Base-by-base conservation (phyloP, 1,284 basidiomycete species). In the Caloboletus inedulis region DNA sequence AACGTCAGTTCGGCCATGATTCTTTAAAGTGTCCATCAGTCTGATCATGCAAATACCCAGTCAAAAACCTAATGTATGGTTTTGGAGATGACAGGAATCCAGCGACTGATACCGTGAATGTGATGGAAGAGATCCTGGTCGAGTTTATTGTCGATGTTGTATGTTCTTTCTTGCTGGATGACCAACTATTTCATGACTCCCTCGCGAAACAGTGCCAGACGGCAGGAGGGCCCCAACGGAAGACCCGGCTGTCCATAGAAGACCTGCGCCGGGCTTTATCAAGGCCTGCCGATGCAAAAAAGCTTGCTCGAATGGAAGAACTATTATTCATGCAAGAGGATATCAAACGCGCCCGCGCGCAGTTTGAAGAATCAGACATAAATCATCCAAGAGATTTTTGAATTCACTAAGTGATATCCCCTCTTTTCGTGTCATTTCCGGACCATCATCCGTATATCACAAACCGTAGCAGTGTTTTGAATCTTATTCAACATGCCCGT, bases 121-220 rank as follows among this genome's bases (percentile, higher is more conserved):
- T 97, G 29, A 91, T 97, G 87, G 94, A 97, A 68, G 94, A 96
- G 66, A 94, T 97, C 57, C 74, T 95, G 37, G 83, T 95, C 42
- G 91, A 95, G 67, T 95, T 93, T 62, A 91, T 97, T 59, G 84
- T 85, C 31, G 93, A 96, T 62, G 80, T 97, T 41, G 93, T 89
- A 68, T 64, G 84, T 80, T 54, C 39, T n/a, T 54, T 55, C 63
- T 42, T 60, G 54, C 44, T 47, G 33, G 47, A 47, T 52, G 42
- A 37, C 53, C 55, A 43, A 44, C 27, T 39, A 36, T 41, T 37
- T 55, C 21, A 14, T 56, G 47, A 56, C 47, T 45, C 39, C 44
- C 36, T 43, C 21, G 43, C 42, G 50, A 29, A 51, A 45, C 62
- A 91, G 90, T 91, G 87, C 62, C 80, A 82, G 65, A 79, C 81